Conservation (phyloP, 352 stramenopile species). For the Halophytophthora batemanensis region DNA sequence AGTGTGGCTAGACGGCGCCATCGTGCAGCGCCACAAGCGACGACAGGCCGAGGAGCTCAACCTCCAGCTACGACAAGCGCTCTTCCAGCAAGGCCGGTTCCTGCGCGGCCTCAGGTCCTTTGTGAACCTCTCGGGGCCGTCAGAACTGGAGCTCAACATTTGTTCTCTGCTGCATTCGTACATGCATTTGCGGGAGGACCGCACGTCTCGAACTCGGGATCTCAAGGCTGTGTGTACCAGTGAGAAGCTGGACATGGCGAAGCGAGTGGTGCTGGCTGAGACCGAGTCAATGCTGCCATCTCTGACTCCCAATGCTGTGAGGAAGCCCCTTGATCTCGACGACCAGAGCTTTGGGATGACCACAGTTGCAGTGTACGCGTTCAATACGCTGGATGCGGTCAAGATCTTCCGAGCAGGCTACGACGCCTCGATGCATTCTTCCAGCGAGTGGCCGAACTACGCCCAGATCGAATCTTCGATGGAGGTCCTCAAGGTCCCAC, state of each 20-base stretch:
- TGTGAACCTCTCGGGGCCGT: background rate
- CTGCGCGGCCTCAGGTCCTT: slow-evolving; percentile 1
- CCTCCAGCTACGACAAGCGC: slow-evolving; percentile 22
- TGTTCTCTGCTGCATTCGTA: slow-evolving; percentile 3
- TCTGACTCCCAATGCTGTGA: slow-evolving; percentile 2
- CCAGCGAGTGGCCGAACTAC: slow-evolving; percentile 8
- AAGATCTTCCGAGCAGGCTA: slow-evolving; percentile 9
- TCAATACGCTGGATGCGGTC: slow-evolving; percentile 13
- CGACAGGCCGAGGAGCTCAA: slow-evolving; percentile 27
- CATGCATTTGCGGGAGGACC: background rate
- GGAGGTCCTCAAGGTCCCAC: background rate
- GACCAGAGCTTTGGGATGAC: slow-evolving; percentile 15
- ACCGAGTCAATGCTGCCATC: background rate
- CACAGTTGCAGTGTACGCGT: slow-evolving; percentile 10
- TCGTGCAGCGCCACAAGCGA: slow-evolving; percentile 37
- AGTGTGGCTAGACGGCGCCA: slow-evolving; percentile 42
- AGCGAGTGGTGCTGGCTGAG: slow-evolving; percentile 3
- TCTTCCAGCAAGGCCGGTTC: slow-evolving; percentile 19
- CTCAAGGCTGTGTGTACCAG: slow-evolving; percentile 4
- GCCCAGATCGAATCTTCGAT: slow-evolving; percentile 4
- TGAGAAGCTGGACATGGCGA: slow-evolving; percentile 9
- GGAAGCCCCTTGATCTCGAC: slow-evolving; percentile 5
- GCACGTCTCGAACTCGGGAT: background rate
- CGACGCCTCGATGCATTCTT: slow-evolving; percentile 4
- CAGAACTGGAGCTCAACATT: slow-evolving; percentile 6